Conservation (phyloP, 129 eudicot genomes). For the Erigeron canadensis region DNA sequence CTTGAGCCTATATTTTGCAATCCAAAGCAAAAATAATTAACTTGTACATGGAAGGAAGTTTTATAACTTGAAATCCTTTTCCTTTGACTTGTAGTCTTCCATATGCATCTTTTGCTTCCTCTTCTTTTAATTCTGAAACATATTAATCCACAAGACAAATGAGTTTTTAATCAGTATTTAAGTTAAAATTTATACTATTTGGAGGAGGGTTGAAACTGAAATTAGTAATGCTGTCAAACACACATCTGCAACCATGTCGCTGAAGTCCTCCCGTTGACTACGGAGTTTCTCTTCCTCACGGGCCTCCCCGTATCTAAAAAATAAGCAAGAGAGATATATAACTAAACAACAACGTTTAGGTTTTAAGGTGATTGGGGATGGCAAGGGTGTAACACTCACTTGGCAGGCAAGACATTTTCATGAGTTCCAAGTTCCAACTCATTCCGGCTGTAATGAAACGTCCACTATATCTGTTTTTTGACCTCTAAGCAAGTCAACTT, state of each 20-base stretch:
- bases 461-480: conserved; percentile 1
- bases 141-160: too few species aligned
- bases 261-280: background rate
- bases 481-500: too few species aligned
- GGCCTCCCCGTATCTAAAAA: background rate
- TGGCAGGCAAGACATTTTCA: conserved; percentile 7
- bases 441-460: background rate
- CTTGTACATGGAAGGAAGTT: background rate
- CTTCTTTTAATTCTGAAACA: conserved; percentile 71
- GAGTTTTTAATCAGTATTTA: too few species aligned
- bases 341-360: background rate
- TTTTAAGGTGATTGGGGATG: background rate
- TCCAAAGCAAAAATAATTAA: background rate
- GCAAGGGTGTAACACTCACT: background rate
- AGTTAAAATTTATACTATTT: too few species aligned
- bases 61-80: conserved; percentile 82
- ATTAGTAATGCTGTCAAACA: too few species aligned
- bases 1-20: background rate
- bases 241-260: background rate
- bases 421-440: conserved; percentile 8
- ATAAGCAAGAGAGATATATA: background rate
- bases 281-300: background rate
- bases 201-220: too few species aligned
- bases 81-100: conserved; percentile 76
- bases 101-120: conserved; percentile 85